Base-by-base conservation (phyloP, 179 eudicot genomes). In the Sideroxylon spinosum region DNA sequence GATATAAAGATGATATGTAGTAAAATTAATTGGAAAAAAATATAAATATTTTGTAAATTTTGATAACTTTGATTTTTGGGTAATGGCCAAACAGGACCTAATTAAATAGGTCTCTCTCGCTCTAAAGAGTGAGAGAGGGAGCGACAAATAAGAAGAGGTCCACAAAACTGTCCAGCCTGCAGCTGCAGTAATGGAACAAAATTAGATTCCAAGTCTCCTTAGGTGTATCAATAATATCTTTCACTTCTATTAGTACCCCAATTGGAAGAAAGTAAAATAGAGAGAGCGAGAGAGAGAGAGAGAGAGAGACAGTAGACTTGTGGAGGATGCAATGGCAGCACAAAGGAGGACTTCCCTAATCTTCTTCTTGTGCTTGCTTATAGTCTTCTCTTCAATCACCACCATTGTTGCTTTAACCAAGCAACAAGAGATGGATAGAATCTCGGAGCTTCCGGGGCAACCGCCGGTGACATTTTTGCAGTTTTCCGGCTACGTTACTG, bases 401-500 rank as follows among this genome's bases (percentile, higher is more conserved):
- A 65, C 16, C 62, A 37, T 0, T 63, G 63, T 19, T 52, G 25
- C 32, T 80, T 17, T n/a, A 76, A 74, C 74, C 25, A 73, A 83
- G 67, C 85, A 84, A 66, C 93, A 91, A 81, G 89, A 86, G 80
- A 70, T 76, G 26, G 93, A 92, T 79, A 78, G 82, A 6, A 88
- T 91, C 32, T 64, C 77, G 25, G 78, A 81, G 25, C 91, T 91
- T 19, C 97, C 97, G 7, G 97, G 97, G 19, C 97, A 91, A 64
- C 97, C 97, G 9, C 80, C 78, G 78, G 92, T 90, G 60, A 52
- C 81, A 14, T 92, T 89, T 77, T 80, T 82, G n/a, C 94, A 89
- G 32, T 91, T 82, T 70, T 90, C 95, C 25, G 94, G 94, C 48
- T 92, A 92, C 68, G 85, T 92, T 20, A 87, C 89, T 6, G 93